These are phyloP conservation scores for Cynanchum wilfordii DNA, from an alignment of 257 asterid genomes.

Conservation along the genomic window DNA sequence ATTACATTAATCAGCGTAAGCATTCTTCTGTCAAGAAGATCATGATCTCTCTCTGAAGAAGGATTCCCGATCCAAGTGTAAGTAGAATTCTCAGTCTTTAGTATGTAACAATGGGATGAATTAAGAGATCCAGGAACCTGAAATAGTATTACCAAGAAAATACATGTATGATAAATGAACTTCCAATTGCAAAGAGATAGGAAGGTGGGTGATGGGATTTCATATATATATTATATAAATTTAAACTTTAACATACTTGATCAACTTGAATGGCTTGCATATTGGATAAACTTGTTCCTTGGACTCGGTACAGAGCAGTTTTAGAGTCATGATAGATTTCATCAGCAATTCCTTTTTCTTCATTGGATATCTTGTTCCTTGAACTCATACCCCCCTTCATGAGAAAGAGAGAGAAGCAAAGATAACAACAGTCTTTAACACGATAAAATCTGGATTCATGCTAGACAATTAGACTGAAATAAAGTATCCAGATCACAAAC, in stretches of 20 bases:
- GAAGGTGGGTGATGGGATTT: not conserved
- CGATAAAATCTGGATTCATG: not conserved
- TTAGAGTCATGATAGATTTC: conserved; percentile 55
- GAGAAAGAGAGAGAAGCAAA: not conserved
- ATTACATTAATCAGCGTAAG: conserved; percentile 63
- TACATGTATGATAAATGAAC: not conserved
- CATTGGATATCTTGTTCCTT: conserved; percentile 49
- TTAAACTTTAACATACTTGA: conserved; percentile 40
- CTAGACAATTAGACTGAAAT: not conserved
- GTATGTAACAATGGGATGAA: conserved; percentile 71
- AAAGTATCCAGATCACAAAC: conserved; percentile 25
- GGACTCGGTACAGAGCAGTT: conserved; percentile 68
- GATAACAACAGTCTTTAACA: not conserved
- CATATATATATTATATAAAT: not conserved
- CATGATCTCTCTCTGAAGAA: conserved; percentile 62
- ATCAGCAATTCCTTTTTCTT: conserved; percentile 54
- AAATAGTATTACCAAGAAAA: not conserved
- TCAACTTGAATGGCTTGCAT: conserved; percentile 95
- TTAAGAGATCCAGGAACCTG: conserved; percentile 75
- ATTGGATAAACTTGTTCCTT: conserved; percentile 65
- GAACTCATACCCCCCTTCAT: conserved; percentile 66
- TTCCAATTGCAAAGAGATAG: not conserved
- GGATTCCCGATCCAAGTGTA: conserved; percentile 72
- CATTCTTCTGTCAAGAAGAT: conserved; percentile 75
- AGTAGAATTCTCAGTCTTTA: conserved; percentile 46